Evolutionary conservation across 352 stramenopile genomes (phyloP).

Genomic region (Elongisporangium prolatum): DNA sequence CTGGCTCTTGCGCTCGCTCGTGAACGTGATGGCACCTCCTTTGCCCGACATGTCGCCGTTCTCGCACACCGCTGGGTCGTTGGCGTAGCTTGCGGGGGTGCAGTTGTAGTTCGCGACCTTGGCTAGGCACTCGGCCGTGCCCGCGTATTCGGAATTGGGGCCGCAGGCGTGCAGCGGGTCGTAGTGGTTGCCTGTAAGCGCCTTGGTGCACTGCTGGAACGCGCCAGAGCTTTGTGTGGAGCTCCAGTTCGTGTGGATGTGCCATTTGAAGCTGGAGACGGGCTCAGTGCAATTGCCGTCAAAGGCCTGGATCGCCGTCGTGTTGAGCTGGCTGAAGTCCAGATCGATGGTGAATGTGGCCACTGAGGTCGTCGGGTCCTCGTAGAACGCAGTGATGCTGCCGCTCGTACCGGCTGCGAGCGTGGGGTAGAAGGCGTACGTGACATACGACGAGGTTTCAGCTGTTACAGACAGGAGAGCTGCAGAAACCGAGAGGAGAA

Average conservation of each 20-base stretch:
- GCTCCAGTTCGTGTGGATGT: conserved; percentile 53
- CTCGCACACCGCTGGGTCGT: conserved; percentile 37
- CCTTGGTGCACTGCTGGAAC: conserved; percentile 33
- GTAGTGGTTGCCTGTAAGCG: conserved; percentile 47
- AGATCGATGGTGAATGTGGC: conserved; percentile 31
- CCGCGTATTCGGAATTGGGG: conserved; percentile 41
- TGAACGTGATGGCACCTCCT: conserved; percentile 28
- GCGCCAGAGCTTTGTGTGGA: conserved; percentile 23
- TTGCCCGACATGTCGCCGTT: conserved; percentile 57
- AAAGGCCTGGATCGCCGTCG: conserved; percentile 19
- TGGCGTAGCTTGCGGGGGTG: conserved; percentile 26
- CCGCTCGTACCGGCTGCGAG: conserved; percentile 33
- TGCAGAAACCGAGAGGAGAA: neutral
- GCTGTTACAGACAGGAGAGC: neutral
- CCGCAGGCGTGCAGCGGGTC: conserved; percentile 49
- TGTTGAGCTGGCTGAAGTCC: conserved; percentile 41
- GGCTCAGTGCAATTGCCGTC: conserved; percentile 36
- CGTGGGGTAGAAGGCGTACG: conserved; percentile 40
- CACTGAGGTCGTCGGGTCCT: conserved; percentile 20
- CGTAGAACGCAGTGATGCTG: conserved; percentile 38
- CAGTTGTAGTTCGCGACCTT: conserved; percentile 38
- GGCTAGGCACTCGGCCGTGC: conserved; percentile 26
- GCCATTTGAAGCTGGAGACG: conserved; percentile 41
- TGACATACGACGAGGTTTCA: conserved; percentile 5
- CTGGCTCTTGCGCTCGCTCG: conserved; percentile 18